Percentiles rank a stretch among this genome's conserved stretches.
These are phyloP conservation scores for Cardamine occulta DNA, from an alignment of 345 rosid species.

Conservation along the genomic window DNA sequence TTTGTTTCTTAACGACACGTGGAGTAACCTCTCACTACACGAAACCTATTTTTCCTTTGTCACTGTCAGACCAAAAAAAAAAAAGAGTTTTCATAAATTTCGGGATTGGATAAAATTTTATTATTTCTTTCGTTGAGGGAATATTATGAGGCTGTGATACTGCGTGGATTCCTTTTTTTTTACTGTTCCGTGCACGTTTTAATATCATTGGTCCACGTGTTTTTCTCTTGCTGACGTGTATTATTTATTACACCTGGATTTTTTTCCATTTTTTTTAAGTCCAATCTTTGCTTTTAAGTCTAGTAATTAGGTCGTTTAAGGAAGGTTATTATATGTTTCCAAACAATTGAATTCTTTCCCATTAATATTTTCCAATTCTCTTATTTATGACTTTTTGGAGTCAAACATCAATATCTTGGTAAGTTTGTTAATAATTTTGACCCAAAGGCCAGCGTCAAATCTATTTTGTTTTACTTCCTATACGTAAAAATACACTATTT, in stretches of 20 bases:
- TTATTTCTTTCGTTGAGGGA: slow-evolving; percentile 22
- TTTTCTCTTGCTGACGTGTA: slow-evolving; percentile 1
- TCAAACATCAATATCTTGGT: slow-evolving; percentile 12
- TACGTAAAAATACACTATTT: not conserved
- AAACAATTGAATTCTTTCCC: slow-evolving; percentile 10
- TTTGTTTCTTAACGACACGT: slow-evolving; percentile 49
- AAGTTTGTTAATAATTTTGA: slow-evolving; percentile 6
- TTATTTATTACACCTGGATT: not conserved
- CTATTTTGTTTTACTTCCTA: not conserved
- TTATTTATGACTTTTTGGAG: not conserved
- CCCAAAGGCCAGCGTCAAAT: not conserved
- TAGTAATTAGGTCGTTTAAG: slow-evolving; percentile 5
- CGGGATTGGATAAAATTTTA: slow-evolving; percentile 34
- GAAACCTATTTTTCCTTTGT: slow-evolving; percentile 41
- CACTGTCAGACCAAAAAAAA: slow-evolving; percentile 9
- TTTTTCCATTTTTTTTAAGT: not conserved
- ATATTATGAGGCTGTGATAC: slow-evolving; percentile 33
- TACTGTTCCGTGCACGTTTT: slow-evolving; percentile 23
- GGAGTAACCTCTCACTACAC: slow-evolving; percentile 38
- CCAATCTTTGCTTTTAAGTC: slow-evolving; percentile 26
- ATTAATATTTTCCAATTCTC: slow-evolving; percentile 1
- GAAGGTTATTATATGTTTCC: not conserved
- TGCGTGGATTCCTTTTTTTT: slow-evolving; percentile 28
- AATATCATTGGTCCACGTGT: slow-evolving; percentile 43
- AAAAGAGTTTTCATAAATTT: not conserved